These are phyloP conservation scores for Cicer arietinum DNA, from an alignment of 306 rosid genomes.

Conservation along the genomic window DNA sequence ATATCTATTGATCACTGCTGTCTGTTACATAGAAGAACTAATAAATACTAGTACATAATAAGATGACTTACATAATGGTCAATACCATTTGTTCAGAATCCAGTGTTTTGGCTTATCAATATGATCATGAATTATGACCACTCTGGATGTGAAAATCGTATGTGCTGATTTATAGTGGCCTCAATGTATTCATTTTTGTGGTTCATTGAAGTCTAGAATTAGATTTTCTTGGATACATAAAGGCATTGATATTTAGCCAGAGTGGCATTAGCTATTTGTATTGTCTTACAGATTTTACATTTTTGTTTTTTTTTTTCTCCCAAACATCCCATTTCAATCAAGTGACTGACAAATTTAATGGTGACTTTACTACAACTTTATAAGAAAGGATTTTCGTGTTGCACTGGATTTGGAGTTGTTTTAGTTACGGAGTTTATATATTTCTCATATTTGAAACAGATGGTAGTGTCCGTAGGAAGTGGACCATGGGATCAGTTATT, in stretches of 20 bases:
- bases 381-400: background rate
- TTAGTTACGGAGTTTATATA: constrained; percentile 35
- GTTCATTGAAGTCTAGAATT: constrained; percentile 28
- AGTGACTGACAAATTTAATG: constrained; percentile 30
- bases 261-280: constrained; percentile 27
- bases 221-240: constrained; percentile 34
- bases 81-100: constrained; percentile 19
- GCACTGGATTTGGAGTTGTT: constrained; percentile 23
- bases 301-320: constrained; percentile 26
- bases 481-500: constrained; percentile 99
- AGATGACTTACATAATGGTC: constrained; percentile 5
- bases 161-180: constrained; percentile 13
- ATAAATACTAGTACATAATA: background rate
- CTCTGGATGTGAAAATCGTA: constrained; percentile 32
- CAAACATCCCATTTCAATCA: constrained; percentile 28
- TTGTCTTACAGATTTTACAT: constrained; percentile 19
- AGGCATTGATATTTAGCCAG: constrained; percentile 15
- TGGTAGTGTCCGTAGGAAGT: constrained; percentile 88
- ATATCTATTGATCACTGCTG: background rate
- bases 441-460: constrained; percentile 64
- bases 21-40: constrained; percentile 9
- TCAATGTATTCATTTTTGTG: constrained; percentile 10
- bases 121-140: constrained; percentile 29
- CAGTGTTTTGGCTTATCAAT: constrained; percentile 26
- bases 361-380: constrained; percentile 19